Base-by-base conservation (phyloP, 2,329 filamentous ascomycete genomes). In the Madurella fahalii region DNA sequence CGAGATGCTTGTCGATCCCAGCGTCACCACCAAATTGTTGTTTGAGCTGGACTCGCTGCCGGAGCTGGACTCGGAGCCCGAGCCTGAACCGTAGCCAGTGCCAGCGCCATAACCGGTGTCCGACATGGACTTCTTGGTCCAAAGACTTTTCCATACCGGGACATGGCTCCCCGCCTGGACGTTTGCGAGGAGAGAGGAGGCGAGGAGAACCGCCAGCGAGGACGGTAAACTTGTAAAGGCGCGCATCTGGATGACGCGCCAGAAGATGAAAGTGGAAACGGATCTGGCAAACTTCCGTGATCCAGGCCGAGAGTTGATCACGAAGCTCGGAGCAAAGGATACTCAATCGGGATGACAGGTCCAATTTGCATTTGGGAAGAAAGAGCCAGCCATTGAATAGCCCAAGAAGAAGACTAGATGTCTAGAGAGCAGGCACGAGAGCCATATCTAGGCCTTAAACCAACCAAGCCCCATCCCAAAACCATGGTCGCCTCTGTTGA, bases 1-100 rank as follows among this genome's bases (percentile, higher is more conserved):
- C 11, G 50, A 49, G 20, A 61, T 57, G 30, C 2, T 55, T 2
- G 56, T 43, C 2, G 52, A 30, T 43, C 59, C 59, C 25, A 60
- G 43, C 49, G 46, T 55, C 18, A 60, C 34, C 16, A 42, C 47
- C 46, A 59, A n/a, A 18, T 47, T 54, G 31, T 46, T 54, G 32
- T 32, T 17, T 16, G 44, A 16, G 45, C 34, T 40, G 39, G n/a
- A 46, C 17, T 40, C 46, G 20, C 32, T 17, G 9, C n/a, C 43
- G 15, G 47, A 30, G 15, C 41, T 17, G n/a, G 43, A 15, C 11
- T 9, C 42, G n/a, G 40, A 20, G 16, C n/a, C 41, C 1, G 37
- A 37, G 20, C 13, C 5, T 12, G 34, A 5, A 15, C 9, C 34
- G 4, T 37, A 34, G 11, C 31, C 9, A 18, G 13, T 3, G 25